phyloP scores from a whole-genome alignment of 2,329 filamentous ascomycete species.

The Epichloe aotearoae region DNA sequence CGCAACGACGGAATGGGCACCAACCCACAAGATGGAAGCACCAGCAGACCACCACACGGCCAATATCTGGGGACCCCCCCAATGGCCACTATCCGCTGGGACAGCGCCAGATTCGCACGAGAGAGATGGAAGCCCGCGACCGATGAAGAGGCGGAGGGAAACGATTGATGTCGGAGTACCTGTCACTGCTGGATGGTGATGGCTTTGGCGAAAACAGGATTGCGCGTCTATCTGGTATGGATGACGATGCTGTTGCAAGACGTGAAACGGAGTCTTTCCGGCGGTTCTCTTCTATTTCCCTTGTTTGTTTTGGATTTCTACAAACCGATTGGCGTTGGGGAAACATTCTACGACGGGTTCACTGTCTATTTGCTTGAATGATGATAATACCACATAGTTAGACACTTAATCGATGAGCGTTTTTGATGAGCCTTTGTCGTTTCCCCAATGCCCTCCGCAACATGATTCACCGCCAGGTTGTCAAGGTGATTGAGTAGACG shows the following conservation, averaged over 20 bases:
- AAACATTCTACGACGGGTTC: neutral
- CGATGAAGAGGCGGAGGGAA: slow-evolving; percentile 24
- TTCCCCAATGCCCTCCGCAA: neutral
- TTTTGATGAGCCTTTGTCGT: neutral
- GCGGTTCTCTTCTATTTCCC: neutral
- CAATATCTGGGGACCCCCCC: slow-evolving; percentile 23
- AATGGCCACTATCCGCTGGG: slow-evolving; percentile 21
- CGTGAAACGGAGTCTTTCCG: neutral
- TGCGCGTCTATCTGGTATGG: neutral
- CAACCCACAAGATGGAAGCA: slow-evolving; percentile 18
- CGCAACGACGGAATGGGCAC: slow-evolving; percentile 21
- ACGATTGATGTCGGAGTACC: slow-evolving; percentile 19
- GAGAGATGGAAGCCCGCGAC: slow-evolving; percentile 21
- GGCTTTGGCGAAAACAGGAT: neutral
- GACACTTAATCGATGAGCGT: neutral
- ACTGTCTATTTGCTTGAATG: neutral
- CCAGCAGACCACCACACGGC: slow-evolving; percentile 10
- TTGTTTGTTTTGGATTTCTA: neutral
- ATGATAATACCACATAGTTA: slow-evolving; percentile 9
- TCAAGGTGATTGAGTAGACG: no score
- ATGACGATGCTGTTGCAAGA: neutral
- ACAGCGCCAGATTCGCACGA: slow-evolving; percentile 13
- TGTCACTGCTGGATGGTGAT: slow-evolving; percentile 20
- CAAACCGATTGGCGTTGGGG: neutral
- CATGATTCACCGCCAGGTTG: no score